Conservation (phyloP, 768 basidiomycete species). For the Crepidotus variabilis region DNA sequence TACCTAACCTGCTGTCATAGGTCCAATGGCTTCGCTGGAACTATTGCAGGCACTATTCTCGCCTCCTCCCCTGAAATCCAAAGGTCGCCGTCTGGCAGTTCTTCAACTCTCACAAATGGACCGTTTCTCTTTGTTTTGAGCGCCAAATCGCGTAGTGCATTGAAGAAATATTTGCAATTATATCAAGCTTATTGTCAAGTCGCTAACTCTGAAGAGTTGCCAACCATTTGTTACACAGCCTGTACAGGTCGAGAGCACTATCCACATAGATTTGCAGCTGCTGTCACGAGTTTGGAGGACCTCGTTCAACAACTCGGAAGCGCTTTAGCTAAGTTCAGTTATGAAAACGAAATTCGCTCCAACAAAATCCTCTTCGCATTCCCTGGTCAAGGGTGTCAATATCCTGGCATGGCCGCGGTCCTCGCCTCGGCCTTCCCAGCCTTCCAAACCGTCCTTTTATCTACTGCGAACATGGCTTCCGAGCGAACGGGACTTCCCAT, state of each 20-base stretch:
- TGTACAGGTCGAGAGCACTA: constrained; percentile 28
- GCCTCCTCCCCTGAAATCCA: constrained; percentile 8
- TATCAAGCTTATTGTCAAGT: constrained; percentile 21
- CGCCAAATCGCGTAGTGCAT: constrained; percentile 21
- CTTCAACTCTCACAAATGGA: background rate
- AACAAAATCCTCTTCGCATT: constrained; percentile 21
- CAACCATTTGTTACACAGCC: constrained; percentile 25
- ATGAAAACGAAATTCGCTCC: background rate
- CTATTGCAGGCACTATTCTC: constrained; percentile 23
- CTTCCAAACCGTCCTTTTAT: constrained; percentile 16
- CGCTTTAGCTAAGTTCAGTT: background rate
- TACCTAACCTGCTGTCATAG: constrained; percentile 11
- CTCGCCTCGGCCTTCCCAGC: constrained; percentile 13
- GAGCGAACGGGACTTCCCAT: constrained; percentile 17
- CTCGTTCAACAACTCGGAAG: constrained; percentile 15
- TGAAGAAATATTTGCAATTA: constrained; percentile 17
- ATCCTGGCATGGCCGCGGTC: constrained; percentile 22
- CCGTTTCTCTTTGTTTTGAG: constrained; percentile 21
- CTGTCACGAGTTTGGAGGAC: constrained; percentile 17
- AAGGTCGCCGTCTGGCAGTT: background rate
- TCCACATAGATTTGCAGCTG: constrained; percentile 23
- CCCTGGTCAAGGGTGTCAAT: constrained; percentile 29
- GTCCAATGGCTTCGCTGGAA: constrained; percentile 29
- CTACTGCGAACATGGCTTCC: constrained; percentile 10
- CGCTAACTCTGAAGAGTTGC: constrained; percentile 9